These are phyloP conservation scores for Boletus subcaerulescens DNA, from an alignment of 768 basidiomycete genomes.

Conservation along the genomic window DNA sequence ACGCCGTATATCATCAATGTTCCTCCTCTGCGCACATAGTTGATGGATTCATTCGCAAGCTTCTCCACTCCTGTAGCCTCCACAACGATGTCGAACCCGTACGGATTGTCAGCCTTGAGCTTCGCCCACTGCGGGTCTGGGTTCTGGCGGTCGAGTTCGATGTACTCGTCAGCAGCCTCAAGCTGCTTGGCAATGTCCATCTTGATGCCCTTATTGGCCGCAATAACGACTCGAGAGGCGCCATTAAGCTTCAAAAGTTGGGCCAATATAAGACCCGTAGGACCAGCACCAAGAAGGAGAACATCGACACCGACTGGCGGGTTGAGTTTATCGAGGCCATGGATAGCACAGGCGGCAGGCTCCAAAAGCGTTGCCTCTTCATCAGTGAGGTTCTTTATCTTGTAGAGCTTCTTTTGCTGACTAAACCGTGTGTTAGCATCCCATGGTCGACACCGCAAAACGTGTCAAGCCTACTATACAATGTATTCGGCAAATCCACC, in stretches of 20 bases:
- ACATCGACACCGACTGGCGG: slow-evolving; percentile 83
- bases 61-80: slow-evolving; percentile 84
- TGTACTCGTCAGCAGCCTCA: slow-evolving; percentile 78
- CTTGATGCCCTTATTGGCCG: slow-evolving; percentile 89
- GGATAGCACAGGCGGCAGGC: slow-evolving; percentile 88
- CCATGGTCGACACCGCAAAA: not conserved
- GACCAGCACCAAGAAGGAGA: slow-evolving; percentile 85
- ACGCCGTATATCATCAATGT: slow-evolving; percentile 90
- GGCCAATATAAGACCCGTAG: slow-evolving; percentile 86
- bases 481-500: slow-evolving; percentile 93
- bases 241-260: slow-evolving; percentile 88
- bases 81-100: slow-evolving; percentile 86
- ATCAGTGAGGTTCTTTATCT: slow-evolving; percentile 82
- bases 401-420: slow-evolving; percentile 76
- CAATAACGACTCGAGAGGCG: slow-evolving; percentile 75
- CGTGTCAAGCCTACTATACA: slow-evolving; percentile 55
- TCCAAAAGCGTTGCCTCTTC: slow-evolving; percentile 87
- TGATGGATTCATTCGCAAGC: slow-evolving; percentile 83
- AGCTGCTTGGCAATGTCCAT: slow-evolving; percentile 81
- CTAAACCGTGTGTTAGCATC: slow-evolving; percentile 29
- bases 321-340: slow-evolving; percentile 85
- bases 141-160: slow-evolving; percentile 76
- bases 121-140: slow-evolving; percentile 78
- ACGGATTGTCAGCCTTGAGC: slow-evolving; percentile 76
- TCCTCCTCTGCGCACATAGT: slow-evolving; percentile 84